Conservation (phyloP, 2,329 filamentous ascomycete genomes). For the Ophiostoma sp. region DNA sequence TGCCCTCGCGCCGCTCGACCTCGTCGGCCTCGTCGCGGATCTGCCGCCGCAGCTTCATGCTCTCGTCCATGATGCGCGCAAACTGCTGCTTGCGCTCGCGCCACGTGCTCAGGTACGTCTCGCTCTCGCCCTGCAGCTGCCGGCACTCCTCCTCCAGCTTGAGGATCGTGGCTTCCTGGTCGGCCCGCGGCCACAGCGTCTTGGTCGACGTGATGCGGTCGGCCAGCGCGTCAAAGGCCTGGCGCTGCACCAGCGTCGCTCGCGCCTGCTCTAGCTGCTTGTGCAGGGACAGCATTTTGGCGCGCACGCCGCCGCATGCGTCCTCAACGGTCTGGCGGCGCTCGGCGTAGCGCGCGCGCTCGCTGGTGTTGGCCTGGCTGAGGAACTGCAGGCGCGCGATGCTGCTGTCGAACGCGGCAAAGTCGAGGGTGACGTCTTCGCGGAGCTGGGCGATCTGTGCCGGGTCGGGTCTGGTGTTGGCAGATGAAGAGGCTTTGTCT, state of each 20-base stretch:
- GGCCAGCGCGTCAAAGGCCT: conserved; percentile 81
- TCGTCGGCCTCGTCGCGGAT: conserved; percentile 96
- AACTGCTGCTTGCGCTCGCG: conserved; percentile 80
- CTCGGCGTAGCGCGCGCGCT: conserved; percentile 75
- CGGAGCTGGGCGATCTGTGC: conserved; percentile 61
- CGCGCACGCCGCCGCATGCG: conserved; percentile 71
- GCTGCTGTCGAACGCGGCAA: conserved; percentile 79
- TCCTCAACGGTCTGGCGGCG: conserved; percentile 74
- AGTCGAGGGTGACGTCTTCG: conserved; percentile 81
- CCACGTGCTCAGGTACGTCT: conserved; percentile 78
- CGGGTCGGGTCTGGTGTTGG: conserved; percentile 21
- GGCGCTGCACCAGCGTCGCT: conserved; percentile 68
- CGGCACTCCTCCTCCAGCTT: conserved; percentile 85
- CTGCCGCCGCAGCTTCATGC: conserved; percentile 74
- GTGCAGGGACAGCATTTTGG: conserved; percentile 65
- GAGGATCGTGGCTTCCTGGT: conserved; percentile 69
- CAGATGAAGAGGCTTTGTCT: not conserved
- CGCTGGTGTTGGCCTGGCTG: conserved; percentile 71
- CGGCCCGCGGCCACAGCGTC: conserved; percentile 74
- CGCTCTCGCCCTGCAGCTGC: conserved; percentile 78
- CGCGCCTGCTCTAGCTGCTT: conserved; percentile 72
- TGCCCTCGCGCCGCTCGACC: conserved; percentile 79
- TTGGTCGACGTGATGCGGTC: conserved; percentile 80
- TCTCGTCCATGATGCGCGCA: conserved; percentile 81
- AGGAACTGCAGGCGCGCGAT: conserved; percentile 86